Conservation (phyloP, 768 basidiomycete species). For the Amylocystis lapponica region DNA sequence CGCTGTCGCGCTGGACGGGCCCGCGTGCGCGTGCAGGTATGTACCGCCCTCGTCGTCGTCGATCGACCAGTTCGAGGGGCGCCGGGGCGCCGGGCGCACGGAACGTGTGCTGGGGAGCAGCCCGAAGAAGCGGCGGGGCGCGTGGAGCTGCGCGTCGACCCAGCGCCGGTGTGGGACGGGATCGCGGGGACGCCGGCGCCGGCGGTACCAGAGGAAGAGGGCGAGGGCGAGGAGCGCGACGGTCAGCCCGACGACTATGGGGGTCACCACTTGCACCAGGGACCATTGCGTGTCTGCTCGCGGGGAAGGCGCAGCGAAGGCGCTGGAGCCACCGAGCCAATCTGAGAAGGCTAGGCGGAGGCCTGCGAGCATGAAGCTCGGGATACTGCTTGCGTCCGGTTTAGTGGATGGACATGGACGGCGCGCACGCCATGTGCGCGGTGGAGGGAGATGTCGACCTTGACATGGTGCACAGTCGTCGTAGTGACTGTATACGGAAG, state of each 20-base stretch:
- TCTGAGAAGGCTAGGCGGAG: too few species aligned
- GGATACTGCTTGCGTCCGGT: too few species aligned
- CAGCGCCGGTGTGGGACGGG: background rate
- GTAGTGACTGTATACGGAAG: too few species aligned
- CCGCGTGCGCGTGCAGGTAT: background rate
- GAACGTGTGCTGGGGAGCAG: slow-evolving; percentile 9
- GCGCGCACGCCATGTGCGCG: too few species aligned
- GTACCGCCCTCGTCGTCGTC: slow-evolving; percentile 9
- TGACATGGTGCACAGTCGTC: too few species aligned
- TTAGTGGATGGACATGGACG: too few species aligned
- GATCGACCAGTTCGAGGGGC: slow-evolving; percentile 15
- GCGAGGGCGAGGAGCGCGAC: slow-evolving; percentile 20
- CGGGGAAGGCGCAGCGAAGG: too few species aligned
- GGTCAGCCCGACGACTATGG: slow-evolving; percentile 28
- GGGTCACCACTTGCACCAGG: slow-evolving; percentile 28
- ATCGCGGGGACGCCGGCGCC: slow-evolving; percentile 7
- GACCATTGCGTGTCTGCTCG: slow-evolving; percentile 10
- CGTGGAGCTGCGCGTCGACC: slow-evolving; percentile 9
- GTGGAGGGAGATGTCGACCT: too few species aligned
- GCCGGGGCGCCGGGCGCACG: slow-evolving; percentile 1
- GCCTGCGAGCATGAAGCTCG: too few species aligned
- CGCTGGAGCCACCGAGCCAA: too few species aligned
- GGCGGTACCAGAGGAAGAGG: slow-evolving; percentile 22
- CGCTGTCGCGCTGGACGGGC: background rate
- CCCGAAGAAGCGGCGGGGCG: slow-evolving; percentile 12